Evolutionary conservation across 2,329 filamentous ascomycete genomes (phyloP), one percentile per base, ranked within the genome.

Genomic region (Ustilaginoidea virens): DNA sequence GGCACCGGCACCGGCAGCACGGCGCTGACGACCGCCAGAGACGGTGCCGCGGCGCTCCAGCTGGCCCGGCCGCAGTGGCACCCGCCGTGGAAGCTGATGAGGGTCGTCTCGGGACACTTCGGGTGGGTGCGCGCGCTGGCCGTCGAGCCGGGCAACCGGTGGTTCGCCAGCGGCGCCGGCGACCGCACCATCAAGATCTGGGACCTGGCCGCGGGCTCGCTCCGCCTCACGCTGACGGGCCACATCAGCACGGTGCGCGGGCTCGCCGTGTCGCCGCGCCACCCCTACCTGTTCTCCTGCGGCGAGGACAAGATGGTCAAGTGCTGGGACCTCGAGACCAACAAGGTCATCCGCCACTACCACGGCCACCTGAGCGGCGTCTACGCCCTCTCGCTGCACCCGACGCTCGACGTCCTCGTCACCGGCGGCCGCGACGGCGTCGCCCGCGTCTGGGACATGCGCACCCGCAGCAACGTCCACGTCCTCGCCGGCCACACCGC

Each of bases 221-320:
- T 94, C 38, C 70, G 75, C 33, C 59, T 96, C 37, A 94, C 87
- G 0, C 59, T 96, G 35, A 96, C 87, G 2, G 87, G 87, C 20
- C 87, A 94, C 54, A 94, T 93, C 45, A 92, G 82, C 27, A 92
- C 83, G 4, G 86, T 94, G 1, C 75, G 86, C 30, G 90, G 90
- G 2, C 66, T 98, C 27, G 90, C 87, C 0, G 82, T 98, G 6
- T 93, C 83, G 13, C 81, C 86, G 11, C 66, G 90, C 26, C 90
- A 98, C 56, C 92, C 90, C 0, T 98, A 98, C 48, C 68, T 98
- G 7, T 98, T 98, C 55, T 93, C 85, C 8, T 98, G 90, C 47
- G 92, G 83, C 33, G 90, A 98, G 55, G 90, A 98, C 53, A 98
- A 98, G 62, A 94, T 94, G 86, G 90, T 98, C 37, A 98, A 98